These are phyloP conservation scores for Aureobasidium subglaciale DNA, from an alignment of 2,329 filamentous ascomycete genomes.

Conservation along the genomic window DNA sequence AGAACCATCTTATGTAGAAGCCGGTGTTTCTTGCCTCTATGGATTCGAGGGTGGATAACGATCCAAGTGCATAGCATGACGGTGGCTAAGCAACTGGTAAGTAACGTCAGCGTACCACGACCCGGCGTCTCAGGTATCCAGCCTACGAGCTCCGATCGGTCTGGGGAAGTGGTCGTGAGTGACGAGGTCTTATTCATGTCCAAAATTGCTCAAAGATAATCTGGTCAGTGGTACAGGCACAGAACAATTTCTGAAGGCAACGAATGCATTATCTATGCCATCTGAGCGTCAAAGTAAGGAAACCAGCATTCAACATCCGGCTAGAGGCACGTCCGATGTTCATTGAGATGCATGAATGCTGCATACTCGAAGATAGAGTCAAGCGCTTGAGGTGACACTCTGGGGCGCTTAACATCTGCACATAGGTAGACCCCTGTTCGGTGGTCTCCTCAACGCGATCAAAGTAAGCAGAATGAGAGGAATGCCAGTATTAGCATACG, in stretches of 20 bases:
- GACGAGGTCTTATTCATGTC: too few relatives aligned
- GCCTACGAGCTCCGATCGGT: slow-evolving; percentile 20
- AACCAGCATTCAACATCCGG: too few relatives aligned
- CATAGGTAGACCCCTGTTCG: too few relatives aligned
- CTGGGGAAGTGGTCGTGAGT: not conserved
- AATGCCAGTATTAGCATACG: too few relatives aligned
- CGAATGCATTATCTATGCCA: too few relatives aligned
- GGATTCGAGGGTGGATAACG: slow-evolving; percentile 31
- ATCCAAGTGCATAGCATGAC: slow-evolving; percentile 33
- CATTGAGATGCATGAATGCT: not conserved
- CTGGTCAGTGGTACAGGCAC: too few relatives aligned
- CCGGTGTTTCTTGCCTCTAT: slow-evolving; percentile 19
- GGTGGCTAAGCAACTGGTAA: slow-evolving; percentile 27
- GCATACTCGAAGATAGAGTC: not conserved
- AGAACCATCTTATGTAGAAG: slow-evolving; percentile 25
- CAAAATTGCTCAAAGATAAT: too few relatives aligned
- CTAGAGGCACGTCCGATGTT: not conserved
- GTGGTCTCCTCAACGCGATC: too few relatives aligned
- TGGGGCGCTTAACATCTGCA: not conserved
- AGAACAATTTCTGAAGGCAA: too few relatives aligned
- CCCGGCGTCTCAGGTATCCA: slow-evolving; percentile 27
- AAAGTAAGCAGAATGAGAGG: too few relatives aligned
- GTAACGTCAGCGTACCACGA: slow-evolving; percentile 29
- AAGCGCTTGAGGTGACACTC: not conserved
- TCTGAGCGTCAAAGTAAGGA: too few relatives aligned